Conservation (phyloP, 768 basidiomycete genomes). For the Kwoniella sp. region DNA sequence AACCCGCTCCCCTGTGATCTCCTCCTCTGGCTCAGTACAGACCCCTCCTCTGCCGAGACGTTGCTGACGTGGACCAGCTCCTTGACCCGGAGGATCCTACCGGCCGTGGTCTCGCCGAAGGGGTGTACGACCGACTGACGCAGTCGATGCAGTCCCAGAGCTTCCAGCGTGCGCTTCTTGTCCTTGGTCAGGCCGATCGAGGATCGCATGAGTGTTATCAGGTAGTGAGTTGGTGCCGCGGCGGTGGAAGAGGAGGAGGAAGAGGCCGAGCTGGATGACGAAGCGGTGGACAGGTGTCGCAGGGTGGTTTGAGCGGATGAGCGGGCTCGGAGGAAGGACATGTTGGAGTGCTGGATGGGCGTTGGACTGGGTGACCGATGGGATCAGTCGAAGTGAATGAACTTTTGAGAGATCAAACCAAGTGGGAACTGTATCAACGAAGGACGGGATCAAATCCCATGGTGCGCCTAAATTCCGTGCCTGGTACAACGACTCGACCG, state of each 20-base stretch:
- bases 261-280: constrained; percentile 5
- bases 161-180: constrained; percentile 68
- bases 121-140: constrained; percentile 79
- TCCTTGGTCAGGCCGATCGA: constrained; percentile 73
- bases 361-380: too few species aligned
- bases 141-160: constrained; percentile 71
- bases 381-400: too few species aligned
- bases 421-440: too few species aligned
- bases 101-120: constrained; percentile 68
- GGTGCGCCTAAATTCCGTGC: too few species aligned
- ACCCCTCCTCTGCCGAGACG: constrained; percentile 56
- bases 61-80: constrained; percentile 86
- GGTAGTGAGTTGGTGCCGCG: constrained; percentile 63
- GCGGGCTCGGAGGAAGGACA: constrained; percentile 4
- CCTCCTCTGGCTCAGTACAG: constrained; percentile 22
- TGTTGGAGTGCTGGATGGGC: too few species aligned
- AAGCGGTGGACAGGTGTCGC: constrained; percentile 3
- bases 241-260: constrained; percentile 8
- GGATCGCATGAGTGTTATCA: constrained; percentile 82
- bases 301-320: background rate
- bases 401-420: too few species aligned
- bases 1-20: constrained; percentile 41
- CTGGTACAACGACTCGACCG: too few species aligned
- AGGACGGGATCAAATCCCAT: too few species aligned
- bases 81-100: constrained; percentile 81